phyloP scores from a whole-genome alignment of 1,284 basidiomycete species.

The Ustilago crameri region DNA sequence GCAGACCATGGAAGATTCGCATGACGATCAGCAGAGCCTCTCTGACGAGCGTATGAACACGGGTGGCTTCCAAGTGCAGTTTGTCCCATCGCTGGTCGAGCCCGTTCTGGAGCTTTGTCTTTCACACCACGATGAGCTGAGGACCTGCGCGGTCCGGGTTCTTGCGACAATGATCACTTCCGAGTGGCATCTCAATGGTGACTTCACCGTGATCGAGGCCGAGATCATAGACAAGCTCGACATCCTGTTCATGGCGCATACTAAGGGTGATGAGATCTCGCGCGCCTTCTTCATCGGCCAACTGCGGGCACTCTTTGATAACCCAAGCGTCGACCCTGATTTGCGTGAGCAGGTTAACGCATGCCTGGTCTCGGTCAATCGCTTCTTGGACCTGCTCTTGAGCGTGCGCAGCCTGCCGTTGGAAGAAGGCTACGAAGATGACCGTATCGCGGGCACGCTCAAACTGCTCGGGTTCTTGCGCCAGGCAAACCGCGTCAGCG shows the following conservation, averaged over 20 bases:
- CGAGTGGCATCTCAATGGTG: slow-evolving; percentile 71
- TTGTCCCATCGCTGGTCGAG: slow-evolving; percentile 81
- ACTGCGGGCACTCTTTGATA: slow-evolving; percentile 85
- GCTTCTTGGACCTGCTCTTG: slow-evolving; percentile 92
- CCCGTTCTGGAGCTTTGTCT: slow-evolving; percentile 91
- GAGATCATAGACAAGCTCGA: slow-evolving; percentile 95
- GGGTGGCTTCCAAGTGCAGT: slow-evolving; percentile 66
- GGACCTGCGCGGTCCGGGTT: slow-evolving; percentile 85
- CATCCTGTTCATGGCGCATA: slow-evolving; percentile 87
- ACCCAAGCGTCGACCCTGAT: slow-evolving; percentile 80
- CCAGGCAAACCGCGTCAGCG: slow-evolving; percentile 60
- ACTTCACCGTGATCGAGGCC: slow-evolving; percentile 75
- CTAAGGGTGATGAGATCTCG: slow-evolving; percentile 88
- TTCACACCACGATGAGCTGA: slow-evolving; percentile 90
- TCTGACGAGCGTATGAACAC: slow-evolving; percentile 56
- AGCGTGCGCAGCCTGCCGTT: slow-evolving; percentile 82
- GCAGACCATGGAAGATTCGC: slow-evolving; percentile 14
- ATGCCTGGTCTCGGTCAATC: slow-evolving; percentile 89
- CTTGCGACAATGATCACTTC: slow-evolving; percentile 96
- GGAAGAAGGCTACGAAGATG: slow-evolving; percentile 73
- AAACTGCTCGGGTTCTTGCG: slow-evolving; percentile 70
- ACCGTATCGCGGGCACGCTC: slow-evolving; percentile 90
- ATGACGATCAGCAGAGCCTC: slow-evolving; percentile 26
- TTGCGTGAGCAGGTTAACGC: slow-evolving; percentile 80
- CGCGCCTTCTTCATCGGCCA: slow-evolving; percentile 93